Conservation (phyloP, 2,329 filamentous ascomycete species). For the Venturia asperata region DNA sequence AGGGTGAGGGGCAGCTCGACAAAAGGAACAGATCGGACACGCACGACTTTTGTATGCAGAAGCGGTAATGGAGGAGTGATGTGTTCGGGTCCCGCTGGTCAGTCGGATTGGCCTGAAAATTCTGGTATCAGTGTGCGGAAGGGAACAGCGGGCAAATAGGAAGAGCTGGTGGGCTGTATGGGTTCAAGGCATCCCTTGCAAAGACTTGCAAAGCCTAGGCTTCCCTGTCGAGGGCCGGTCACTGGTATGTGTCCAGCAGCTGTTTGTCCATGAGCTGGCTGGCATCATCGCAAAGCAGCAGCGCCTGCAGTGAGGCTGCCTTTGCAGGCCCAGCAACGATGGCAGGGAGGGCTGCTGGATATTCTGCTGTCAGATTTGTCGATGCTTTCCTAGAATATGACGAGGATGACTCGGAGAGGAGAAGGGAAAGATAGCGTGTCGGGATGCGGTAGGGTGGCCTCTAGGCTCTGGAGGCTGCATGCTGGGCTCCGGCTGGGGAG, state of each 20-base stretch:
- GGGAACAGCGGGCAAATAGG: slow-evolving; percentile 17
- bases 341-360: background rate
- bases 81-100: slow-evolving; percentile 13
- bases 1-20: slow-evolving; percentile 9
- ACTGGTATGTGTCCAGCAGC: slow-evolving; percentile 19
- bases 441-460: slow-evolving; percentile 12
- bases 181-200: slow-evolving; percentile 15
- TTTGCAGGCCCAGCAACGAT: slow-evolving; percentile 2
- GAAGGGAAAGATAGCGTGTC: background rate
- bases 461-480: slow-evolving; percentile 9
- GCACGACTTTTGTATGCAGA: slow-evolving; percentile 17
- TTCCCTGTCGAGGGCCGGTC: slow-evolving; percentile 19
- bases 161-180: slow-evolving; percentile 6
- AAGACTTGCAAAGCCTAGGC: slow-evolving; percentile 9
- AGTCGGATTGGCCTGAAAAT: slow-evolving; percentile 15
- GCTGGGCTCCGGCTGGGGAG: slow-evolving; percentile 2
- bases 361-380: background rate
- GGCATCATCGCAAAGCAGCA: slow-evolving; percentile 5
- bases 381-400: background rate
- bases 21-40: background rate
- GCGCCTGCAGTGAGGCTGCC: slow-evolving; percentile 17
- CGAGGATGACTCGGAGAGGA: slow-evolving; percentile 5
- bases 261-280: slow-evolving; percentile 19
- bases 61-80: slow-evolving; percentile 9
- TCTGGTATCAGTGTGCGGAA: slow-evolving; percentile 14